Base-by-base conservation (phyloP, 192 early-diverging fungal genomes). In the Coemansia sp. region DNA sequence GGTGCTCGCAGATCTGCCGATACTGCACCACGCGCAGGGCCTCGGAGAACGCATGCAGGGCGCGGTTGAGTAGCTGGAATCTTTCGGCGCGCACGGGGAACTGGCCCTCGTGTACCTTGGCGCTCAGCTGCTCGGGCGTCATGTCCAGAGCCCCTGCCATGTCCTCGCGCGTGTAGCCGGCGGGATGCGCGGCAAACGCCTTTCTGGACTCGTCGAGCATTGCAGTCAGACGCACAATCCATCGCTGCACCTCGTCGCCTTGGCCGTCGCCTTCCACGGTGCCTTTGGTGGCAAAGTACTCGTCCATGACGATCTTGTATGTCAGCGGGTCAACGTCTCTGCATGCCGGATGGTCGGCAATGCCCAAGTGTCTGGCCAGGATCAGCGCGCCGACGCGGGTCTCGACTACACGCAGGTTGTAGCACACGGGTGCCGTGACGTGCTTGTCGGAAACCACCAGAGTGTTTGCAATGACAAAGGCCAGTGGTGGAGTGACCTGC, bases 381-480 rank as follows among this genome's bases (percentile, higher is more conserved):
- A 88, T 67, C 11, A 83, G 65, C 3, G 88, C 86, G 9, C 84
- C 92, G 3, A 94, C 58, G 15, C 90, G 85, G 9, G 89, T 92
- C 55, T 97, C 94, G 15, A 95, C 88, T 0, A 95, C 94, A 24
- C 94, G 85, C 13, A 95, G 67, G 67, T 97, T 97, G 70, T 97
- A 97, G 66, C 90, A 82, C 4, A 78, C 83, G 5, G 93, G 90
- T 2, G 87, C 93, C 7, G 91, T 93, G 3, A 87, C 83, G 28
- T 83, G 80, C 65, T 97, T 97, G 57, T 97, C 89, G 9, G 89
- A 79, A 0, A 81, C 83, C 0, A 94, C 89, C 29, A 92, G 64
- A 0, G 92, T 90, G 74, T 97, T 88, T 26, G 93, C 90, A 55
- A 97, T 86, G 35, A 95, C 87, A 67, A 97, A 97, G 14, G 81